Base-by-base conservation (phyloP, 2,329 filamentous ascomycete genomes). In the Apiospora sp. region DNA sequence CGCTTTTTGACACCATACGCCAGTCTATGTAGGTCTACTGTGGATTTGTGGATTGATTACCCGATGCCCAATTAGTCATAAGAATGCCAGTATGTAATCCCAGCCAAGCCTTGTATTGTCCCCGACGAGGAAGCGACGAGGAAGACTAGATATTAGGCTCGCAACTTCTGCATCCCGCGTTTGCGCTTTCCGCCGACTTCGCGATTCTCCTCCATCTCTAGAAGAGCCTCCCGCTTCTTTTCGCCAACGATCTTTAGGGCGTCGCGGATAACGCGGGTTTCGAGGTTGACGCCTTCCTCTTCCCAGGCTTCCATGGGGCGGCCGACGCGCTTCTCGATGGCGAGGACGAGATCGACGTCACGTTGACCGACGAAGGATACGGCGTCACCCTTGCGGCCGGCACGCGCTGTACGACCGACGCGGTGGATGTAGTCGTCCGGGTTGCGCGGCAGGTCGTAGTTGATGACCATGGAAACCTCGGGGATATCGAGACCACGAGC, bases 351-450 rank as follows among this genome's bases (percentile, higher is more conserved):
- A 78, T 95, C 91, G 1, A 98, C 95, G 82, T 99, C 96, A 72
- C 96, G 88, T 86, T 98, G 96, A 2, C 96, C 96, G 2, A 99
- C 92, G 77, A 99, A 90, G 2, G 94, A 97, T 22, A 98, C 91
- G 6, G 93, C 91, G 75, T 95, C 92, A 78, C 96, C 96, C 71
- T 87, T 88, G 64, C 95, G 90, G 0, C 96, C 96, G 0, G 96
- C 96, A 89, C 96, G 92, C 4, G 96, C 96, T 16, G 96, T 99
- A 83, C 96, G 92, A 81, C 96, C 96, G 69, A 98, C 96, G 16
- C 96, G 91, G 85, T 99, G 96, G 76, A 99, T 96, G 82, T 99
- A 99, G 83, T 98, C 96, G 81, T 98, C 95, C 3, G 96, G 94
- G 80, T 98, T 94, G n/a, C 96, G 91, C 0, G 96, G 96, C 14